Evolutionary conservation across 768 basidiomycete species (phyloP).

Genomic region (Pisolithus sp.): DNA sequence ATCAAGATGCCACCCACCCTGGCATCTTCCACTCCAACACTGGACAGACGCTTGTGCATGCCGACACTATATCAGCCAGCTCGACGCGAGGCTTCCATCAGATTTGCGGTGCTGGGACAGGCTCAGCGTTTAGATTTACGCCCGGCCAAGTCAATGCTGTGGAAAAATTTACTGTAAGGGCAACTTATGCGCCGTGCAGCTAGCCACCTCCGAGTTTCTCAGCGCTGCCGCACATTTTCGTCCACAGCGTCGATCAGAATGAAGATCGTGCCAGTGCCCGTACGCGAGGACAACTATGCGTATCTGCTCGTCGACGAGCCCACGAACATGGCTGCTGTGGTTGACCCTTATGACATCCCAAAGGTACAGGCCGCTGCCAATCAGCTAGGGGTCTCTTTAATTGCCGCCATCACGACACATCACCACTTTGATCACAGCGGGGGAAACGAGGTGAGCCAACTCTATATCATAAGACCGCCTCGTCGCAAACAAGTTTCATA

Average conservation of each 20-base stretch:
- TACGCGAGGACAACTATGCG: constrained; percentile 79
- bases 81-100: constrained; percentile 1
- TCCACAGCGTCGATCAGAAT: constrained; percentile 33
- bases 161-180: too few relatives aligned
- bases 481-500: constrained; percentile 21
- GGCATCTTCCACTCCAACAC: not conserved
- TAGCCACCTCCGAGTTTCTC: constrained; percentile 1
- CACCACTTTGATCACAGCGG: constrained; percentile 89
- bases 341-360: constrained; percentile 74
- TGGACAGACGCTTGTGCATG: not conserved
- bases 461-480: constrained; percentile 5
- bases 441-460: constrained; percentile 62
- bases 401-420: constrained; percentile 83
- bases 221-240: constrained; percentile 12
- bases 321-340: constrained; percentile 62
- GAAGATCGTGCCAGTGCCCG: constrained; percentile 74
- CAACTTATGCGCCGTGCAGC: not conserved
- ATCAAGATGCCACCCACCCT: not conserved
- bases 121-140: not conserved
- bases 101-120: constrained; percentile 2
- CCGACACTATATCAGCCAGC: not conserved
- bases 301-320: constrained; percentile 72
- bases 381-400: constrained; percentile 53
- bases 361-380: constrained; percentile 63
- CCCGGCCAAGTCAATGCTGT: too few relatives aligned